Evolutionary conservation across 345 rosid genomes (phyloP).

Genomic region (Raphanus sativus): DNA sequence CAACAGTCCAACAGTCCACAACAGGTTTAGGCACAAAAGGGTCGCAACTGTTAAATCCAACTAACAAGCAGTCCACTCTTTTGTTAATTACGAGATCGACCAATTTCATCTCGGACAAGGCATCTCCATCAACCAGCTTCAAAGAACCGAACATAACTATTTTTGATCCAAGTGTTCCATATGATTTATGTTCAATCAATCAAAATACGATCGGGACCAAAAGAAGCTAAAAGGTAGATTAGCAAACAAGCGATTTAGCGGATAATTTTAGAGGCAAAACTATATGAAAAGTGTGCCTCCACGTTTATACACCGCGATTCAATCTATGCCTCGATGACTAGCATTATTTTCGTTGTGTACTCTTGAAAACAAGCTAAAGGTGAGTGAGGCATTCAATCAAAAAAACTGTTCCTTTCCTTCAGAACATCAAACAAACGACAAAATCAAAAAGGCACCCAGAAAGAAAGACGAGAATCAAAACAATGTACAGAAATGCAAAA

Average conservation of each 20-base stretch:
- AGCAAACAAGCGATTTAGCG: slow-evolving; percentile 18
- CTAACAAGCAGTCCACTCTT: not conserved
- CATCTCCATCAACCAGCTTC: not conserved
- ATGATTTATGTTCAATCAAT: no score
- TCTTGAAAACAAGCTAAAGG: slow-evolving; percentile 43
- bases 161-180: not conserved
- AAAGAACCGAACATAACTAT: not conserved
- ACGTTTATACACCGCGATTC: slow-evolving; percentile 40
- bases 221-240: not conserved
- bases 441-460: not conserved
- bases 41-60: not conserved
- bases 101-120: not conserved
- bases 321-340: slow-evolving; percentile 42
- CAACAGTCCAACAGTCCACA: not conserved
- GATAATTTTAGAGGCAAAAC: slow-evolving; percentile 43
- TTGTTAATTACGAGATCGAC: not conserved
- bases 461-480: not conserved
- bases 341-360: slow-evolving; percentile 34
- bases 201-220: not conserved
- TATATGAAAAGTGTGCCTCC: slow-evolving; percentile 33
- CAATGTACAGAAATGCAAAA: not conserved
- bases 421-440: not conserved
- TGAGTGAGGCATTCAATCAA: slow-evolving; percentile 32
- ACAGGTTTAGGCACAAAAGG: not conserved
- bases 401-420: not conserved